Base-by-base conservation (phyloP, 257 asterid genomes). In the Prunella vulgaris region DNA sequence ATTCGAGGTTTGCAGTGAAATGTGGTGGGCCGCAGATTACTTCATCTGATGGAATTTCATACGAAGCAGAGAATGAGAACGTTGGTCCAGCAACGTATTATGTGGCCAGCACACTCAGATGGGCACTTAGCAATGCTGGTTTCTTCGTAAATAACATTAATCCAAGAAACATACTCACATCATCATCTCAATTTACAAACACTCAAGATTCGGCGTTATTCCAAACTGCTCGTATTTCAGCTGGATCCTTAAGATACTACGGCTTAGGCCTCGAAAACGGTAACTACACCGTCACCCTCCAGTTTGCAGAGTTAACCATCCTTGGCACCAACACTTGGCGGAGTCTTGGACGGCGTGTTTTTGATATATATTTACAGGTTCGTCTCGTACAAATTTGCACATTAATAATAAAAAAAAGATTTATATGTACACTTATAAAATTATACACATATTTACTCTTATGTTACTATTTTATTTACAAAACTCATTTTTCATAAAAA, bases 221-320 rank as follows among this genome's bases (percentile, higher is more conserved):
- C 82, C 93, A 79, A 70, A 79, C 84, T 38, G 80, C 88, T 22
- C 84, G 95, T 6, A 53, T 84, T 54, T 88, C 97, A 5, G 90
- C 93, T 60, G 96, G 95, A 70, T 88, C 97, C n/a, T 83, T 91
- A 13, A 85, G 97, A 75, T 91, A 84, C 81, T 91, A 84, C 56
- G 97, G 97, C 30, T 72, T 91, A 77, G 96, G 88, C 78, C 82
- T 91, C 21, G 75, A 87, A 79, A 91, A 91, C 62, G 97, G 97
- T 17, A 84, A 87, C 37, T 91, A 91, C 83, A 87, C 84, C 1
- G 85, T 89, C 61, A 78, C 30, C 10, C 87, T 92, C 70, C 88
- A 74, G 67, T 92, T 92, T 74, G 92, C 95, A 0, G 98, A 89
- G 81, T 40, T 71, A 4, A 68, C 14, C 21, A 86, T 87, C 48